phyloP scores from a whole-genome alignment of 192 early-diverging fungal genomes.

The Podila verticillata region DNA sequence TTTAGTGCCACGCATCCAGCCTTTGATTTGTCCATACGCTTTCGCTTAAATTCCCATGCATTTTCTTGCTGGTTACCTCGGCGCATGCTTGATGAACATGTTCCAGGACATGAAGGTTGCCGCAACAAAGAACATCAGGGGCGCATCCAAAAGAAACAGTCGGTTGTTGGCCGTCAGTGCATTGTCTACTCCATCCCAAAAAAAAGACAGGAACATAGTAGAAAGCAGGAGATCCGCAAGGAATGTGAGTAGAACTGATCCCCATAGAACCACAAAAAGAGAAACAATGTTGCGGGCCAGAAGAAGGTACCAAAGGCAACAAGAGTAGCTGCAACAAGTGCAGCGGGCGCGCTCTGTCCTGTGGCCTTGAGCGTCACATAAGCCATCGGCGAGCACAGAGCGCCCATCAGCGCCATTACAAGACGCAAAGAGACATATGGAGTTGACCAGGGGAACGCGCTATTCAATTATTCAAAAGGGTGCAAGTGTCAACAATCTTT shows the following conservation, averaged over 20 bases:
- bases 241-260: no score
- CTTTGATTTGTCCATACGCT: no score
- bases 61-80: constrained; percentile 32
- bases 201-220: no score
- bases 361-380: constrained; percentile 81
- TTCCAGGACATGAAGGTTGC: constrained; percentile 81
- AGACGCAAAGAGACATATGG: constrained; percentile 84
- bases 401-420: constrained; percentile 78
- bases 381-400: constrained; percentile 80
- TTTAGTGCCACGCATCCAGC: no score
- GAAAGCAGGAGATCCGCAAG: no score
- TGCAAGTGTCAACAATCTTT: constrained; percentile 75
- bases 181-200: constrained; percentile 68
- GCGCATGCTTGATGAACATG: constrained; percentile 72
- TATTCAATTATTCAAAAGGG: constrained; percentile 44
- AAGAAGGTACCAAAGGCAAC: constrained; percentile 74
- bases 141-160: constrained; percentile 89
- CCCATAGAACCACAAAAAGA: not conserved
- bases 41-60: no score
- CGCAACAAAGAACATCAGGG: constrained; percentile 88
- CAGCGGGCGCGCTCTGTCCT: constrained; percentile 76
- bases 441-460: constrained; percentile 78
- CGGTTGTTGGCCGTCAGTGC: constrained; percentile 87
- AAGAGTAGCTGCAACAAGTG: constrained; percentile 76
- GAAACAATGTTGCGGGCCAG: not conserved